Conservation (phyloP, 1,284 basidiomycete genomes). For the Microbotryum intermedium region DNA sequence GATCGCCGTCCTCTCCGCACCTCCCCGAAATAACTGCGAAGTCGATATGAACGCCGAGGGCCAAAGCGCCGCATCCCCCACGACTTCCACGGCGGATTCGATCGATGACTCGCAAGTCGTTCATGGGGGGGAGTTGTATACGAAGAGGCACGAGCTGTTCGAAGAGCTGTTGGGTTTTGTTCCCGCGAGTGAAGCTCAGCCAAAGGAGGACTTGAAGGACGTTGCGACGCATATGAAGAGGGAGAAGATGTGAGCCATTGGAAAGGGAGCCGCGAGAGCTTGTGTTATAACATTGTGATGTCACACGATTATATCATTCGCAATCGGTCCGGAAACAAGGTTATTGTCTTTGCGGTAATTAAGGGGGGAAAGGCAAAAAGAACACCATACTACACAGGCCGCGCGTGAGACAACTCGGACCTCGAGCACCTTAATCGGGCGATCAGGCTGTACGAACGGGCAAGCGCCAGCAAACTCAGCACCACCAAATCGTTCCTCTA, state of each 20-base stretch:
- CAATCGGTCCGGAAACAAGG: no score
- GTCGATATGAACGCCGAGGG: not conserved
- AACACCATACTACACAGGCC: no score
- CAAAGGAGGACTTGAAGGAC: conserved; percentile 34
- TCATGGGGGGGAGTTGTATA: conserved; percentile 17
- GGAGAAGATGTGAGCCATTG: not conserved
- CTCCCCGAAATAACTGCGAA: conserved; percentile 16
- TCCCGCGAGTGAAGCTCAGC: conserved; percentile 34
- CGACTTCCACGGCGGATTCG: not conserved
- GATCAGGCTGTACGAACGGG: no score
- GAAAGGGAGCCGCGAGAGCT: no score
- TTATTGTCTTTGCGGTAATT: no score
- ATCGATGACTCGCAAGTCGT: not conserved
- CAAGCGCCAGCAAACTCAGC: no score
- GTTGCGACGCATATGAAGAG: conserved; percentile 3
- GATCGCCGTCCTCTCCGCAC: conserved; percentile 33
- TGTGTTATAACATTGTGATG: no score
- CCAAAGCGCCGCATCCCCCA: not conserved
- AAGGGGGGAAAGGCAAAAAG: no score
- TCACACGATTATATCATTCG: no score
- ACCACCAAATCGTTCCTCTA: no score
- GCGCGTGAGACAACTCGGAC: no score
- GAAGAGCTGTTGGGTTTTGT: conserved; percentile 36
- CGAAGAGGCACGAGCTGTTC: conserved; percentile 33
- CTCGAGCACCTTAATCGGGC: no score